Base-by-base conservation (phyloP, 1,284 basidiomycete genomes). In the Inonotus obliquus region DNA sequence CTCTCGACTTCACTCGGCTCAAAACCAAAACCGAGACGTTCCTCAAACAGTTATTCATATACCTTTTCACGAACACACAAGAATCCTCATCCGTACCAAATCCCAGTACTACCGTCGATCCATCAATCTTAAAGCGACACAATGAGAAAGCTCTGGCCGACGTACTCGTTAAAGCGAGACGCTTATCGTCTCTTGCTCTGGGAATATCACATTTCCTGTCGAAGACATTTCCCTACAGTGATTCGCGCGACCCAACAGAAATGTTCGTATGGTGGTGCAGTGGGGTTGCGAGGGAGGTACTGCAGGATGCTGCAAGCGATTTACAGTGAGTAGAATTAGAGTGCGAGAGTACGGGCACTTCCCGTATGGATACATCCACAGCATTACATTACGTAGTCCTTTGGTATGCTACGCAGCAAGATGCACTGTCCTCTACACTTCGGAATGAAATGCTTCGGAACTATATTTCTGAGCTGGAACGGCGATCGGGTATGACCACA, bases 1-100 rank as follows among this genome's bases (percentile, higher is more conserved):
- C 93, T 11, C 79, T 97, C 44, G 91, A 95, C 69, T 96, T 97
- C 71, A 87, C 86, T 0, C 67, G 77, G 0, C 79, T 95, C 54
- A 87, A 90, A 66, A 73, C 82, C 3, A 80, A 80, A 58, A 83
- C 90, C 3, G 76, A 71, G 2, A 73, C 70, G 19, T 97, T 96
- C 74, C 76, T 97, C 54, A 77, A 76, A 60, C 82, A 86, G 54
- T 73, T 96, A 57, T 78, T 96, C 64, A 73, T 78, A 9, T 80
- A 88, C 60, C 72, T 91, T 23, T 83, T 95, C 66, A 82, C 83
- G 55, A 87, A 85, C 37, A 57, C 62, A 5, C 62, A 63, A 47
- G 55, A 61, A 38, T 38, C 54, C 9, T 63, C 62, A 21, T 37
- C 54, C 21, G 80, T 84, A 0, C 71, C 83, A 0, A 87, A 86